phyloP scores from a whole-genome alignment of 768 basidiomycete species.

The Phylloporus arenicola region DNA sequence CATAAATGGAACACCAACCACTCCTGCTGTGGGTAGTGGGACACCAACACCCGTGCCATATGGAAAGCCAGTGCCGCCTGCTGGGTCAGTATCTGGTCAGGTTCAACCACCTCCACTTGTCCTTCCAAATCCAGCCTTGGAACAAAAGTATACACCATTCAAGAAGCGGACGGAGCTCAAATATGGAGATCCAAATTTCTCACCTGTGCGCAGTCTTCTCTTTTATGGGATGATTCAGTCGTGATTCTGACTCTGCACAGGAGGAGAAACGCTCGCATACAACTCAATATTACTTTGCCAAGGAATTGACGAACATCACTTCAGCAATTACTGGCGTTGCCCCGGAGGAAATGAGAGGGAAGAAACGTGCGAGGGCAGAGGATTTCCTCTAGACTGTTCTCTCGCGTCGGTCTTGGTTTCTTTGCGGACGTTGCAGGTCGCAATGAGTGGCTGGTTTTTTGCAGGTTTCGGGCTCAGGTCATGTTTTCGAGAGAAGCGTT shows the following conservation, averaged over 20 bases:
- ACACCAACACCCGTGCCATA: slow-evolving; percentile 17
- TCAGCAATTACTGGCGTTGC: slow-evolving; percentile 26
- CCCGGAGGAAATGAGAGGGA: slow-evolving; percentile 63
- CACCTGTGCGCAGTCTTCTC: slow-evolving; percentile 48
- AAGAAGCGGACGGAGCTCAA: slow-evolving; percentile 75
- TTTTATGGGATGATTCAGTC: neutral
- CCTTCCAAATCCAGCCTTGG: slow-evolving; percentile 52
- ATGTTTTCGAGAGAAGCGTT: slow-evolving; percentile 11
- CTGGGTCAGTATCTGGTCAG: slow-evolving; percentile 21
- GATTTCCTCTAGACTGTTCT: slow-evolving; percentile 58
- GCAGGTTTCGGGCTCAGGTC: slow-evolving; percentile 23
- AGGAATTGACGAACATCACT: slow-evolving; percentile 31
- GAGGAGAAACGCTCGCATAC: slow-evolving; percentile 72
- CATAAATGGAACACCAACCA: slow-evolving; percentile 17
- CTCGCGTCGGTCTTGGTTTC: slow-evolving; percentile 27
- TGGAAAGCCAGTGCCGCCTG: slow-evolving; percentile 9
- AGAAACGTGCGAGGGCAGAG: slow-evolving; percentile 82
- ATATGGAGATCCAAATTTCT: slow-evolving; percentile 72
- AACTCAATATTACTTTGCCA: slow-evolving; percentile 54
- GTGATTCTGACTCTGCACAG: slow-evolving; percentile 33
- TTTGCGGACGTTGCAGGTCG: slow-evolving; percentile 24
- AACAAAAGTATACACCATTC: slow-evolving; percentile 65
- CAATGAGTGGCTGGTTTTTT: slow-evolving; percentile 29
- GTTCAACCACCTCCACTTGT: slow-evolving; percentile 27
- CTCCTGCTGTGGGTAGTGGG: slow-evolving; percentile 20